Base-by-base conservation (phyloP, 2,329 filamentous ascomycete genomes). In the Pseudogymnoascus sp. region DNA sequence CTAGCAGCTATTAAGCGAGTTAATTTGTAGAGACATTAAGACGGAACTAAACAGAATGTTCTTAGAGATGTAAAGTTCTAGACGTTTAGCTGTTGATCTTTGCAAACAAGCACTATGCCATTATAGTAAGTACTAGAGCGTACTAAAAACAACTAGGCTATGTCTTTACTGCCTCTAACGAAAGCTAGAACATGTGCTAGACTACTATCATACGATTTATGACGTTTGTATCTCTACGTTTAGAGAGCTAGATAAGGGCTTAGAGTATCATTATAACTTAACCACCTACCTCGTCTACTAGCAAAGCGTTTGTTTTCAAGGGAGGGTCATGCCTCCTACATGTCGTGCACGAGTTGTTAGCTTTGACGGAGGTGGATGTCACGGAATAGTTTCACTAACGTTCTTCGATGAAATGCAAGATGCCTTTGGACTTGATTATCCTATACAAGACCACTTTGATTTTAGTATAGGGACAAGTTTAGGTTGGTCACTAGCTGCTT, bases 321-420 rank as follows among this genome's bases (percentile, higher is more conserved):
- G 71, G 16, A 69, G 66, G 14, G 64, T 77, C 4, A 68, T 75
- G 10, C 75, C 75, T 10, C 69, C 71, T 10, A 77, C 75, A 5
- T 70, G 73, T 28, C 69, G 73, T 13, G 64, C 75, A 11, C 64
- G 74, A 37, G 66, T 77, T 16, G 65, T 78, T 7, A 71, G 71
- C 63, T 69, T 79, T 64, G 75, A 79, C 69, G 74, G 75, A 11
- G 75, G 75, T 31, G 68, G 72, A 37, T 69, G 66, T 3, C 65
- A 67, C 23, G 71, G 68, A 10, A 68, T 73, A n/a, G 61, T 72
- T 3, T 66, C 69, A 13, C 61, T 74, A 21, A 61, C 61, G 34
- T 68, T 70, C 39, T 61, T 74, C 10, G 41, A 67, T 23, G 61
- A 66, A 23, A 21, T 74, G 7, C 62, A 70, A 62, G 60, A 70